phyloP scores from a whole-genome alignment of 345 rosid genomes.

The Euphorbia tirucalli region DNA sequence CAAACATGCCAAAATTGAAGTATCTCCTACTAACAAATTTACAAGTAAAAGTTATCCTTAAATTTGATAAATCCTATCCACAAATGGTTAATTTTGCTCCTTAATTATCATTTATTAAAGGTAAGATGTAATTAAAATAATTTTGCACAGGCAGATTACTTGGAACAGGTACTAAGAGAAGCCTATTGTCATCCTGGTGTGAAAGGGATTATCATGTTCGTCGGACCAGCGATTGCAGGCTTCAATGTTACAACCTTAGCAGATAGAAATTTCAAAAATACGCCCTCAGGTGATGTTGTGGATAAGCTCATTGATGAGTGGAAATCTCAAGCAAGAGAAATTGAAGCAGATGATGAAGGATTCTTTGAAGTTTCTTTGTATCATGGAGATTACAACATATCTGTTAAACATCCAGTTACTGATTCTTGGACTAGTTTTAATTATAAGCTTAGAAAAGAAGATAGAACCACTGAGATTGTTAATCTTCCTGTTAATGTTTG shows the following conservation, averaged over 20 bases:
- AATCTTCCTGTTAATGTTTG: constrained; percentile 22
- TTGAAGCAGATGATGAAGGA: constrained; percentile 27
- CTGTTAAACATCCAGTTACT: constrained; percentile 38
- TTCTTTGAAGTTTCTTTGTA: constrained; percentile 36
- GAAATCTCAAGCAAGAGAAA: constrained; percentile 22
- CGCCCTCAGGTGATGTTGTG: constrained; percentile 50
- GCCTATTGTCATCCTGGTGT: constrained; percentile 65
- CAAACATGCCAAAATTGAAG: too few species aligned
- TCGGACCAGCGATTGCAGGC: constrained; percentile 56
- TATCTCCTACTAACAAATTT: too few species aligned
- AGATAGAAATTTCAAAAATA: constrained; percentile 46
- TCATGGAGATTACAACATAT: constrained; percentile 54
- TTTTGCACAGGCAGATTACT: constrained; percentile 41
- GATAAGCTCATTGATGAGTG: constrained; percentile 64
- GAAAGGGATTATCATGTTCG: constrained; percentile 62
- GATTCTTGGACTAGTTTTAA: constrained; percentile 29
- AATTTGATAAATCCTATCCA: too few species aligned
- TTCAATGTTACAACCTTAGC: constrained; percentile 48
- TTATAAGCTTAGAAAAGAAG: constrained; percentile 38
- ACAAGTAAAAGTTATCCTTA: too few species aligned
- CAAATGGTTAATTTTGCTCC: too few species aligned
- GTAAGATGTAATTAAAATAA: too few species aligned
- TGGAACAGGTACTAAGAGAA: constrained; percentile 69
- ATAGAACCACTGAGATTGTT: background rate
- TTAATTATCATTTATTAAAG: too few species aligned